Percentiles rank a stretch among this genome's conserved stretches.
Evolutionary conservation across 2,329 filamentous ascomycete species (phyloP).

Genomic region (Ophiostoma novo-ulmi): DNA sequence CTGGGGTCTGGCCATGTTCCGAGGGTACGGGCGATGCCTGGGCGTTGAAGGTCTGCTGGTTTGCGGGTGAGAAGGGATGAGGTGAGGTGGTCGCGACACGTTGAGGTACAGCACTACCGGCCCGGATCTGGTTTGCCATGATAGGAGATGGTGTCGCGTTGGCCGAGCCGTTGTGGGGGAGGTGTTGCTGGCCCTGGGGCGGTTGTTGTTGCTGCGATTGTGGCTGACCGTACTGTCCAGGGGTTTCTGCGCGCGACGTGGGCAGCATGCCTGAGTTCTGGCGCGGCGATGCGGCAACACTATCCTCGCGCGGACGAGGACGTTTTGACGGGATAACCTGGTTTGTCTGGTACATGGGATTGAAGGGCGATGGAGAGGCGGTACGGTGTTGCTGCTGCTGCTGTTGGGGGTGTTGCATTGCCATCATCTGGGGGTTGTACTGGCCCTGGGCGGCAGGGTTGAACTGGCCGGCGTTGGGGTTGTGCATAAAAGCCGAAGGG

Average conservation of each 20-base stretch:
- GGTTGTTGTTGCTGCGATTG: constrained; percentile 40
- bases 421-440: constrained; percentile 57
- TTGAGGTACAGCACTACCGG: constrained; percentile 62
- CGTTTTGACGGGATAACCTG: constrained; percentile 87
- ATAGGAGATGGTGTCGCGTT: constrained; percentile 91
- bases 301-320: constrained; percentile 75
- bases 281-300: constrained; percentile 73
- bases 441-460: constrained; percentile 38
- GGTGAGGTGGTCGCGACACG: constrained; percentile 88
- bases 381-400: constrained; percentile 50
- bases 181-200: constrained; percentile 66
- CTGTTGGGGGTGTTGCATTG: constrained; percentile 55
- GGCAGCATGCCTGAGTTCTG: constrained; percentile 69
- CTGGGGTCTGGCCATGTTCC: constrained; percentile 64
- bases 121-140: constrained; percentile 73
- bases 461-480: constrained; percentile 29
- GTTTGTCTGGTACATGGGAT: constrained; percentile 76
- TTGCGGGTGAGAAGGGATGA: constrained; percentile 77
- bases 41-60: constrained; percentile 64
- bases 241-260: constrained; percentile 85
- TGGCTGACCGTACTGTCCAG: constrained; percentile 63
- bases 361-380: constrained; percentile 64
- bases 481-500: constrained; percentile 59
- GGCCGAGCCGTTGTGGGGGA: constrained; percentile 71
- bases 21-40: constrained; percentile 73